Evolutionary conservation across 2,329 filamentous ascomycete species (phyloP), one percentile per base, ranked within the genome.

Genomic region (Fusarium mangiferae): DNA sequence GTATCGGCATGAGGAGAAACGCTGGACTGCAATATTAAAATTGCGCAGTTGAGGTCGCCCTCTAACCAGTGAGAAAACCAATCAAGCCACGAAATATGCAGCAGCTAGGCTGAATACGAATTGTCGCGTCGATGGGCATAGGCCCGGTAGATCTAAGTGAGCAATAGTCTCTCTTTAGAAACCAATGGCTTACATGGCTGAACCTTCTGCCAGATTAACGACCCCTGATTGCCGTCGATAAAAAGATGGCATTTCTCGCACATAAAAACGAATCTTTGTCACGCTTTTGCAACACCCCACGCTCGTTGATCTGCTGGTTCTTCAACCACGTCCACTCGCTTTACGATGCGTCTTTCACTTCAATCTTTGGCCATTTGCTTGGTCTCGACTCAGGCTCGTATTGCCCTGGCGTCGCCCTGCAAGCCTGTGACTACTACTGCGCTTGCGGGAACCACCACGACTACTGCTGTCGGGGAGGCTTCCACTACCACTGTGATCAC

Each of bases 131-230:
- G 15, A 35, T 51, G 14, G 5, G 30, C 48, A 5, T 7, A 35
- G 11, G 20, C 3, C 28, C 10, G 14, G 4, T 8, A 12, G 20
- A 35, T 51, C 15, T 0, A 35, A 35, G 48, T 35, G 10, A 6
- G 22, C 22, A 35, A 10, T 33, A 13, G 28, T 10, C 28, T 33
- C 2, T 9, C 1, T 0, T 4, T 49, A 33, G 11, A 17, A 6
- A 0, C 0, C 22, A 24, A 24, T 33, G 33, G 28, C 22, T 33
- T 6, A 2, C 0, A 4, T 5, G 3, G 28, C 28, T 49, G 5
- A 7, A 4, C 1, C 4, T 6, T 33, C 11, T 49, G 14, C 10
- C 15, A 49, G 18, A 49, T 49, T 18, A 49, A 5, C 0, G 10
- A 5, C 28, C 22, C 46, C 46, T 49, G 28, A 49, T 33, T 24